phyloP scores from a whole-genome alignment of 2,329 filamentous ascomycete species.

The Fusarium sp. region DNA sequence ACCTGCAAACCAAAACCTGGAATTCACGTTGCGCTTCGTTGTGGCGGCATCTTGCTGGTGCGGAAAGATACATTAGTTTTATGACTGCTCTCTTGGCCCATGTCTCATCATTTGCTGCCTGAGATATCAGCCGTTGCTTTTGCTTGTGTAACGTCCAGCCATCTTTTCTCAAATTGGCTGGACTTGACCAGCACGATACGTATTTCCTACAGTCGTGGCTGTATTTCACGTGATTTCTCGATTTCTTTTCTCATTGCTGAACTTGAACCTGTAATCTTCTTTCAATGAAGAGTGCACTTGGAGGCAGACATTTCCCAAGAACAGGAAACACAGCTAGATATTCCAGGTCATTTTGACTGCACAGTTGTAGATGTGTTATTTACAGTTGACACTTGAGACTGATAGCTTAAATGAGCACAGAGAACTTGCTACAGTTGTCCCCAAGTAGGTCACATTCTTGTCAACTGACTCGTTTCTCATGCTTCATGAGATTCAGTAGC shows the following conservation, averaged over 20 bases:
- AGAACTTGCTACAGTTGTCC: background rate
- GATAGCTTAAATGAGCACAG: background rate
- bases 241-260: background rate
- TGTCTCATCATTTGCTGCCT: background rate
- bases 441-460: background rate
- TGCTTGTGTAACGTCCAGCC: background rate
- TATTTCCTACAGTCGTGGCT: background rate
- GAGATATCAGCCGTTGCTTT: background rate
- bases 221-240: background rate
- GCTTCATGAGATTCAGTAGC: too few species aligned
- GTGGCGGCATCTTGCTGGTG: background rate
- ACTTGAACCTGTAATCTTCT: background rate
- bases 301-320: background rate
- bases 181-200: background rate
- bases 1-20: background rate
- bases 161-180: too few species aligned
- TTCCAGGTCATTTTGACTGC: accelerated
- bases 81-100: too few species aligned
- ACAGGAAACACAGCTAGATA: background rate
- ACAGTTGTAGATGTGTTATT: background rate
- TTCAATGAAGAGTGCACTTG: background rate
- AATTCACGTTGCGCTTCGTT: background rate
- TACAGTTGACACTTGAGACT: background rate
- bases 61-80: background rate
- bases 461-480: background rate